Base-by-base conservation (phyloP, 2,329 filamentous ascomycete genomes). In the Ramichloridium luteum region DNA sequence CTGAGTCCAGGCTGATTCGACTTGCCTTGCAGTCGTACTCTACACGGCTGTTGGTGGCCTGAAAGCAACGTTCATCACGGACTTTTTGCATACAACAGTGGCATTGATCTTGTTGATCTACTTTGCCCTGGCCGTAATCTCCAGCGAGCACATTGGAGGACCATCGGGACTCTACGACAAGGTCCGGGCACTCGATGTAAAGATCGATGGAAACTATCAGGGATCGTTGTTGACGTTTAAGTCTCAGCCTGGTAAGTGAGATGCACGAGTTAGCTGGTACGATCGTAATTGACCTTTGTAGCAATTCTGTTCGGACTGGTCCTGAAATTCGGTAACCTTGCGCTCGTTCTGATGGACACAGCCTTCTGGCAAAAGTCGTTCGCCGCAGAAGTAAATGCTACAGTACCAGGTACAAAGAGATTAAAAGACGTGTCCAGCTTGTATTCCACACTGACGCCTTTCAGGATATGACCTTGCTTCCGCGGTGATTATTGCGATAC, bases 351-450 rank as follows among this genome's bases (percentile, higher is more conserved):
- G 4, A 67, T 68, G 62, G 61, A 68, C 39, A 68, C 64, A 3
- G 64, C 59, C 2, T 69, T 68, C 46, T 69, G 63, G 62, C 64
- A 67, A 34, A 68, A 69, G 47, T 61, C 59, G 0, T 68, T 68
- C 38, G 63, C 63, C 1, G 57, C 61, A 1, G 61, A 66, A 34
- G 59, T 65, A 1, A 51, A 57, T 9, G 56, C 64, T 2, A 65
- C 62, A 0, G 64, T 68, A 0, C 61, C 61, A 1, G n/a, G n/a
- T n/a, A n/a, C n/a, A n/a, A n/a, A n/a, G n/a, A n/a, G n/a, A n/a
- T n/a, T n/a, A n/a, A n/a, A n/a, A n/a, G n/a, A n/a, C n/a, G n/a
- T n/a, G n/a, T n/a, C n/a, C n/a, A n/a, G n/a, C n/a, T n/a, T n/a
- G n/a, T n/a, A n/a, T n/a, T n/a, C n/a, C n/a, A n/a, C n/a, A n/a